A percentile compares a stretch with the other conserved stretches of the same genome.
These are phyloP conservation scores for Amniculicola lignicola DNA, from an alignment of 495 filamentous ascomycete genomes.

Conservation along the genomic window DNA sequence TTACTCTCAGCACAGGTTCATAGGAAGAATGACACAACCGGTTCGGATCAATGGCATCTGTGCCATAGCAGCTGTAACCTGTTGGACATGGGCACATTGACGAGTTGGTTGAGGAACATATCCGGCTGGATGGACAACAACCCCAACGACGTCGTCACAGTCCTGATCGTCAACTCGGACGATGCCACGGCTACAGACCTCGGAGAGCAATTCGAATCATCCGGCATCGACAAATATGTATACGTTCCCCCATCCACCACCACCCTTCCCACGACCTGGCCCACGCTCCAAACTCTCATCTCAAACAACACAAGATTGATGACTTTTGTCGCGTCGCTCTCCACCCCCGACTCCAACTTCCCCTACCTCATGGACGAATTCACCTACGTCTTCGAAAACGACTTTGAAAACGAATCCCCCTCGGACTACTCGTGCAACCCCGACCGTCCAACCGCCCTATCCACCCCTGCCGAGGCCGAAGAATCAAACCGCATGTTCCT, in stretches of 20 bases:
- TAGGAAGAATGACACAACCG: slow-evolving; percentile 17
- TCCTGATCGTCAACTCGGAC: slow-evolving; percentile 43
- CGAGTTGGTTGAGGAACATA: slow-evolving; percentile 37
- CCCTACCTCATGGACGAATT: slow-evolving; percentile 45
- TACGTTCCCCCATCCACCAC: slow-evolving; percentile 33
- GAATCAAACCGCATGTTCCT: slow-evolving; percentile 38
- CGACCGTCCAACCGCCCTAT: slow-evolving; percentile 33
- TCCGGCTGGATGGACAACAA: slow-evolving; percentile 41
- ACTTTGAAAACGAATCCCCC: slow-evolving; percentile 36
- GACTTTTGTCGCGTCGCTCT: slow-evolving; percentile 38
- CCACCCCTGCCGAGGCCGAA: slow-evolving; percentile 26
- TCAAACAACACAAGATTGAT: slow-evolving; percentile 38
- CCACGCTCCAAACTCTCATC: slow-evolving; percentile 40
- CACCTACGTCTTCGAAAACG: slow-evolving; percentile 43
- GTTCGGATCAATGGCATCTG: slow-evolving; percentile 35
- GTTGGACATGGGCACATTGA: slow-evolving; percentile 38
- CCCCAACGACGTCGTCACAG: slow-evolving; percentile 43
- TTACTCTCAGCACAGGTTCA: slow-evolving; percentile 43
- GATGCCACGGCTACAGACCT: slow-evolving; percentile 30
- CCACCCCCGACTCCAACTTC: slow-evolving; percentile 23
- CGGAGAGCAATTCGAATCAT: slow-evolving; percentile 33
- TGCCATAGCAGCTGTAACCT: slow-evolving; percentile 41
- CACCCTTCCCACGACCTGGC: slow-evolving; percentile 33
- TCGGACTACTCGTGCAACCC: slow-evolving; percentile 38
- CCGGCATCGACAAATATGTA: slow-evolving; percentile 37